Base-by-base conservation (phyloP, 768 basidiomycete genomes). In the Crassisporium funariophilum region DNA sequence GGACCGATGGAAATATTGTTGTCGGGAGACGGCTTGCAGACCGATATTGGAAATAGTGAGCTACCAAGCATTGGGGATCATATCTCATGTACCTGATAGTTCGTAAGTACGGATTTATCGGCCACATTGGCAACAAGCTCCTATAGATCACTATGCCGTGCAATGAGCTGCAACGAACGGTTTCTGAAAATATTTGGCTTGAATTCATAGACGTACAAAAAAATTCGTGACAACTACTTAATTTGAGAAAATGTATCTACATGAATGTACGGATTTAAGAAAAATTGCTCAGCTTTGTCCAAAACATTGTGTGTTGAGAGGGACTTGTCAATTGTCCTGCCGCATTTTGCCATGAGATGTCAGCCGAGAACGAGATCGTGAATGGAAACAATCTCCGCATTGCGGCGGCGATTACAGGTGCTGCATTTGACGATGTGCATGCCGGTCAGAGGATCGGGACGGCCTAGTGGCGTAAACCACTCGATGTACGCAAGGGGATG, bases 401-500 rank as follows among this genome's bases (percentile, higher is more conserved):
- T 38, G 12, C 31, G 39, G 4, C 40, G 50, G 27, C 41, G 49
- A 13, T 35, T n/a, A 35, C 41, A 49, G 8, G 46, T 57, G 1
- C 50, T 49, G n/a, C 44, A 52, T n/a, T 31, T 46, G 21, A 52
- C 51, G 8, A 42, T 31, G 44, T 37, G 52, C 46, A 61, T 45
- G 20, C 50, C 53, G 11, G 41, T 41, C 24, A 23, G 36, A 1
- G 44, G 27, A 20, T 57, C 58, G 2, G 46, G 49, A 4, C 27
- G n/a, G 9, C 53, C 44, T 16, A 62, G 47, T 5, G 59, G 55
- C 11, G 46, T 60, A 44, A 57, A 62, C 59, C 59, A 60, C 15
- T 62, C 52, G 13, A 64, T 38, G 27, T 54, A 62, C 1, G 57
- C 60, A 13, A 64, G 52, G 1, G 46, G 60, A 34, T 58, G 55